Base-by-base conservation (phyloP, 1,284 basidiomycete species). In the Phellinidium pouzarii region DNA sequence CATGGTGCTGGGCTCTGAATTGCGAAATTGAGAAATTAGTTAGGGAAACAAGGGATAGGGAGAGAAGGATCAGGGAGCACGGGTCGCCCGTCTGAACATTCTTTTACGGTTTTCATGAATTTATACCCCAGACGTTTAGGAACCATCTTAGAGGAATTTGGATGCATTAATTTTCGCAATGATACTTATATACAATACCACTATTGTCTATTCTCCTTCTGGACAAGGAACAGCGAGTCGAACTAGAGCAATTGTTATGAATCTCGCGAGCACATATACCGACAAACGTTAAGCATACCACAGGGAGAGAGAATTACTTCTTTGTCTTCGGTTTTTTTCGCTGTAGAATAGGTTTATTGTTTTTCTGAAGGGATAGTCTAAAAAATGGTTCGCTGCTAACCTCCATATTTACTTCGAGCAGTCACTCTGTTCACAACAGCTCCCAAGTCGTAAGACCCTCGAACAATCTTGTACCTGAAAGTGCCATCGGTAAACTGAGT, bases 341-440 rank as follows among this genome's bases (percentile, higher is more conserved):
- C 92, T 87, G 65, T 23, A 44, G 19, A 29, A 25, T 26, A 29
- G 31, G 48, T 0, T 53, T 51, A 36, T 59, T 68, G 70, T 62
- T 52, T 37, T n/a, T n/a, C n/a, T n/a, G n/a, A 40, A 25, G 48
- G 50, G 55, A 57, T 52, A 29, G 43, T 42, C 47, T 8, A 17
- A 45, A 48, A 17, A 54, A 48, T 50, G 45, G 37, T 41, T 42
- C 37, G 34, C 46, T 19, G 51, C 83, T 59, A 68, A 94, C 92
- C 87, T 69, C 89, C 96, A 65, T 98, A 99, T 79, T 87, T 90
- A 73, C 93, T 97, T 57, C 96, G 79, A 38, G 87, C 80, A 11
- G 79, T 83, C 47, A 78, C 77, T 62, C 96, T 78, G 54, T 88
- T 89, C 3, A 91, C 89, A 2, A 99, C 96, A 51, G 89, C 93